phyloP scores from a whole-genome alignment of 2,329 filamentous ascomycete genomes.

The Penicillium fuscoglaucum region DNA sequence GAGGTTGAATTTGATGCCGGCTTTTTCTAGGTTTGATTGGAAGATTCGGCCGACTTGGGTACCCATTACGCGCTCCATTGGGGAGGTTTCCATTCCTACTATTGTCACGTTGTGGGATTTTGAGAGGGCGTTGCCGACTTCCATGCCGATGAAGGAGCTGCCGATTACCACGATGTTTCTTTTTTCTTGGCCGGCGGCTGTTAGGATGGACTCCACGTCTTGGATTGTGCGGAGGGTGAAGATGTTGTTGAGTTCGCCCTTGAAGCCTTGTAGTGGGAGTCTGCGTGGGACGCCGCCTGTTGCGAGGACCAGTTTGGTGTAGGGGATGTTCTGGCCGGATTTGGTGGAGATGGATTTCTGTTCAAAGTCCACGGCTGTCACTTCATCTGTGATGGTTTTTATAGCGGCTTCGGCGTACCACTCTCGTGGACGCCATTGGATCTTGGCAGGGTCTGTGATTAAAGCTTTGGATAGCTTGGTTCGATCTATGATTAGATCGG shows the following conservation, averaged over 20 bases:
- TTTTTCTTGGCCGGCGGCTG: slow-evolving; percentile 69
- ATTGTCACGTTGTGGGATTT: slow-evolving; percentile 83
- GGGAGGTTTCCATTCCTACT: slow-evolving; percentile 82
- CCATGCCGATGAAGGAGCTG: slow-evolving; percentile 97
- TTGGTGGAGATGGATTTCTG: slow-evolving; percentile 73
- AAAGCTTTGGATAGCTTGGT: slow-evolving; percentile 95
- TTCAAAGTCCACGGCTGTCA: slow-evolving; percentile 73
- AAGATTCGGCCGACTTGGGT: slow-evolving; percentile 77
- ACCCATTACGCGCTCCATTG: slow-evolving; percentile 84
- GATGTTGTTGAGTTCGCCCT: slow-evolving; percentile 74
- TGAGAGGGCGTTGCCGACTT: slow-evolving; percentile 79
- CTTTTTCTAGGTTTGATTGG: slow-evolving; percentile 75
- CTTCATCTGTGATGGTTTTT: slow-evolving; percentile 59
- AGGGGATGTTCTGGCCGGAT: slow-evolving; percentile 68
- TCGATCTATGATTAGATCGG: slow-evolving; percentile 84
- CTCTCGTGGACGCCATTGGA: slow-evolving; percentile 71
- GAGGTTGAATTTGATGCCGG: slow-evolving; percentile 86
- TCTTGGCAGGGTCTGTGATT: slow-evolving; percentile 74
- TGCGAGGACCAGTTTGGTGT: slow-evolving; percentile 86
- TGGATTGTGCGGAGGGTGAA: slow-evolving; percentile 79
- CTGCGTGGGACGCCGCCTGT: slow-evolving; percentile 77
- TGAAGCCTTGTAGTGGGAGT: slow-evolving; percentile 81
- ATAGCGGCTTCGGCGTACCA: slow-evolving; percentile 70
- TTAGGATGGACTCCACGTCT: slow-evolving; percentile 74
- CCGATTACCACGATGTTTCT: slow-evolving; percentile 94